Base-by-base conservation (phyloP, 1,284 basidiomycete genomes). In the Pisolithus thermaeus region DNA sequence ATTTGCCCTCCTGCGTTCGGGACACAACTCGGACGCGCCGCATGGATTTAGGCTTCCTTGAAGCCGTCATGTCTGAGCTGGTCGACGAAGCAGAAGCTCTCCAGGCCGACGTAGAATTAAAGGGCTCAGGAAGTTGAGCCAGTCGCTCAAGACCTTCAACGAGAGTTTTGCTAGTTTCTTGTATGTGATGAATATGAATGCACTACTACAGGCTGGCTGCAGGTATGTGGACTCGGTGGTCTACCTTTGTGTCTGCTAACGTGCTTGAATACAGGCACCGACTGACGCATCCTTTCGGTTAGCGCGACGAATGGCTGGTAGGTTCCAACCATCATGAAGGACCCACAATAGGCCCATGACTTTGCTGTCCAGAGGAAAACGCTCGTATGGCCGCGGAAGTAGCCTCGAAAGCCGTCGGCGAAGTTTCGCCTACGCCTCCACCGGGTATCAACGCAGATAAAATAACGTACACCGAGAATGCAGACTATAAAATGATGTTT, bases 111-210 rank as follows among this genome's bases (percentile, higher is more conserved):
- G 70, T 92, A 1, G 80, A 87, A 55, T n/a, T n/a, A n/a, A n/a
- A n/a, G 80, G 79, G 22, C 75, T 97, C 59, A 79, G 80, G 51
- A 73, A 75, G 22, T 79, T 97, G 52, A 84, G 89, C 63, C 75
- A 85, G 46, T 85, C 90, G 18, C 75, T 97, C 45, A 79, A 81
- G 4, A 84, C 81, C 11, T 97, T 97, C 74, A 96, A 97, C 65
- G 94, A 97, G 67, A 85, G 85, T 38, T 97, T 97, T 64, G 87
- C 92, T 9, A 92, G 90, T 66, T 95, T 87, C 77, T 70, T 97
- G 18, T 95, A 94, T 67, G 84, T 87, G 9, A 83, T 97, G 79
- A 87, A 92, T 66, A 96, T 97, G 91, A 95, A 96, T 63, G 87
- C 92, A 1, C 81, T 95, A 57, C 92, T 27, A 85, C 87, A 0